Evolutionary conservation across 2,329 filamentous ascomycete species (phyloP), one percentile per base, ranked within the genome.

Genomic region (Colletotrichum musicola): DNA sequence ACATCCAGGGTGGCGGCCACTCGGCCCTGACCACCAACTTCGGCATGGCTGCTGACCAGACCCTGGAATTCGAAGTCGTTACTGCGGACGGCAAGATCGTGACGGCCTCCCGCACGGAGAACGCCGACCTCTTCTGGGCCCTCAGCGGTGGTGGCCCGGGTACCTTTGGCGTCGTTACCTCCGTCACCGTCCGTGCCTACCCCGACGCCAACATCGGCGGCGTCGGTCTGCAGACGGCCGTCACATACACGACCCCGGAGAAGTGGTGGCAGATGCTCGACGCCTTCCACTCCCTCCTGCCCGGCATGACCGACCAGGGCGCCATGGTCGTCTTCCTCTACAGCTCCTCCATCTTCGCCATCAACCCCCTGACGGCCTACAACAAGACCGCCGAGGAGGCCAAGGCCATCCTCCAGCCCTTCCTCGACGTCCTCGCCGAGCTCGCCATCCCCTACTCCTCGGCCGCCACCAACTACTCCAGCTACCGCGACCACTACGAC

Each of bases 51-150:
- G 88, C 88, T 0, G 89, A 92, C 71, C 84, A 91, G 57, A 82
- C 85, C 0, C 79, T 92, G 2, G 81, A 85, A 69, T 86, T 81
- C 61, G 82, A 89, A 67, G 86, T 89, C 1, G 81, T 91, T n/a
- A 86, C 84, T 7, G 84, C 82, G 0, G 74, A 75, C 16, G 87
- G 88, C 2, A 66, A 81, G 16, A 73, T 84, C n/a, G 70, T 89
- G 1, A 83, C 76, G 2, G 87, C 87, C 0, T 84, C 80, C 4
- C 80, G 79, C 0, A 74, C 73, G 0, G 69, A 83, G 38, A 86
- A 91, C 71, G 65, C 79, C 0, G 89, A 91, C 59, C 79, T 92
- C 1, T 91, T 88, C 78, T 92, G 89, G 89, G 90, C 89, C 1
- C 76, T 90, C 1, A 81, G 81, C 49, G 88, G 89, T 4, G 88